Conservation (phyloP, 345 rosid genomes). For the Clausena lansium region DNA sequence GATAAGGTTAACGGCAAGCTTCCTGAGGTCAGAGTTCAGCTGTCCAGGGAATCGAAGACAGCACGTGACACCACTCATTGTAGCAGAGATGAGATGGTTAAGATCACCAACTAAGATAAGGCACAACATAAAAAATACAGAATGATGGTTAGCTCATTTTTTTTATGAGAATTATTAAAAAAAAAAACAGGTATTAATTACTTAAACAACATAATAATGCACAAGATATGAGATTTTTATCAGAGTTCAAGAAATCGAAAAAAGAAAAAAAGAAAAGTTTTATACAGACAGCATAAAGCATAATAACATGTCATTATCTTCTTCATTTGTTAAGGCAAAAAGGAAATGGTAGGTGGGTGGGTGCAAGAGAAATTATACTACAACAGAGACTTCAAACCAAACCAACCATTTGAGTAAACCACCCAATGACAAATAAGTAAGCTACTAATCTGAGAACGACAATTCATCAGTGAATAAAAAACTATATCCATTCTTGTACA, state of each 20-base stretch:
- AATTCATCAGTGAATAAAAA: background rate
- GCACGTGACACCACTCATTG: slow-evolving; percentile 34
- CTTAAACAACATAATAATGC: background rate
- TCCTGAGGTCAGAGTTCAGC: slow-evolving; percentile 33
- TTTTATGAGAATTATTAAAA: background rate
- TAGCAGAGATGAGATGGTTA: slow-evolving; percentile 32
- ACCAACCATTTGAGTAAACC: slow-evolving; percentile 8
- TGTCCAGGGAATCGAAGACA: slow-evolving; percentile 35
- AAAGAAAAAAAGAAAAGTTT: background rate
- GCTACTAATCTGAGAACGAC: background rate
- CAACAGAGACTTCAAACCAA: slow-evolving; percentile 1
- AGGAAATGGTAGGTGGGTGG: background rate
- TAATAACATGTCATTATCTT: background rate
- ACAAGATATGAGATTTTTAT: background rate
- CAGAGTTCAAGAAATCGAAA: background rate
- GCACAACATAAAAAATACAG: background rate
- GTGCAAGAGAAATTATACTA: background rate
- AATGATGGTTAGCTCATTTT: background rate
- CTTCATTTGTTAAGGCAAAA: slow-evolving; percentile 1
- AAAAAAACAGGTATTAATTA: background rate
- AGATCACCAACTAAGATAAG: slow-evolving; percentile 27
- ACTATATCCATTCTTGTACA: background rate
- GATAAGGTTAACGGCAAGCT: slow-evolving; percentile 33
- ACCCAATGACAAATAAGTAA: background rate
- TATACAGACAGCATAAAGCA: background rate